Evolutionary conservation across 768 basidiomycete species (phyloP), one percentile per base, ranked within the genome.

Genomic region (Kwoniella europaea): DNA sequence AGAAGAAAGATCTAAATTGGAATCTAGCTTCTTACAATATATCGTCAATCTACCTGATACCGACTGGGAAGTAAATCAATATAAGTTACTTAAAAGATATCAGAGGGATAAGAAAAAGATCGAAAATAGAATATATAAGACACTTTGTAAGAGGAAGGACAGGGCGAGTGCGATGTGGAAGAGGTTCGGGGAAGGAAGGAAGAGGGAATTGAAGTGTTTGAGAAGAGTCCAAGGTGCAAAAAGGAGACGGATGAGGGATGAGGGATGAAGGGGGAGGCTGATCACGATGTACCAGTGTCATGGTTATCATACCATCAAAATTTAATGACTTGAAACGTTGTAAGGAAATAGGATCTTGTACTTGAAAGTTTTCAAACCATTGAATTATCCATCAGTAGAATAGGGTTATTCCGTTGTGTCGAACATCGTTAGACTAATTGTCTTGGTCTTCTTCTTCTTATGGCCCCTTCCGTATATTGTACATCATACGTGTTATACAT

Each of bases 101-200:
- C 42, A 43, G 9, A 59, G 29, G 15, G 53, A 68, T n/a, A 68
- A 57, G 61, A 68, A 68, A 41, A 29, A 24, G 16, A 46, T 65
- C 9, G 68, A 70, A 9, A 52, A 55, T 57, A 12, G 13, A 29
- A 70, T 70, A 53, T 70, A 65, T 22, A 70, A 60, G 13, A 56
- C 52, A 16, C 12, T 24, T 29, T n/a, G 53, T 20, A 56, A 58
- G 54, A 27, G 20, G 20, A 50, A 52, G 12, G 43, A 41, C 41
- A 46, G 27, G 29, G 43, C 16, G 10, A 44, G 29, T 29, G 35
- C 35, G 0, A 5, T 24, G 13, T 62, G 67, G 67, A 18, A 9
- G 27, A 59, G 55, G 35, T 68, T 50, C 13, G 55, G 22, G 1
- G 10, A 42, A 15, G 46, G 63, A 2, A 27, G 54, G 42, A 63